Evolutionary conservation across 2,329 filamentous ascomycete genomes (phyloP).

Genomic region (Berkeleyomyces basicola): DNA sequence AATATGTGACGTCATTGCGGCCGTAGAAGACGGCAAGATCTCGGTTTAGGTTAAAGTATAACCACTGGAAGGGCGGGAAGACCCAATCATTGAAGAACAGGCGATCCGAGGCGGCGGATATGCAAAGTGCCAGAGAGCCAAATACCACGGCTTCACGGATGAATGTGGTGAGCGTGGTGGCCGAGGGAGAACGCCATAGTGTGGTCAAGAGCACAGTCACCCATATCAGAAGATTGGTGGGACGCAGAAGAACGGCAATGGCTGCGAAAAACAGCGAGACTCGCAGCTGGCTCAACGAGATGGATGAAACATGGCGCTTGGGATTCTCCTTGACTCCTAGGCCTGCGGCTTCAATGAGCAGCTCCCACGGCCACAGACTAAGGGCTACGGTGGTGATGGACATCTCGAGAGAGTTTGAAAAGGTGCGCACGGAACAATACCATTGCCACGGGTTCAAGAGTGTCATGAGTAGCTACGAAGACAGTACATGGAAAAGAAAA

Average conservation of each 20-base stretch:
- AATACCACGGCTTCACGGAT: slow-evolving; percentile 48
- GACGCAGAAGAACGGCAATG: slow-evolving; percentile 67
- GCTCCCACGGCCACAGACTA: slow-evolving; percentile 73
- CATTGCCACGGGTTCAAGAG: slow-evolving; percentile 82
- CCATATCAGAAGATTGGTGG: slow-evolving; percentile 85
- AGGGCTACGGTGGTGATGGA: slow-evolving; percentile 67
- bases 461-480: slow-evolving; percentile 47
- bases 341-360: slow-evolving; percentile 27
- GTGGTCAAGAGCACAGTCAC: slow-evolving; percentile 39
- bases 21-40: slow-evolving; percentile 88
- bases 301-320: not conserved
- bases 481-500: slow-evolving; percentile 1
- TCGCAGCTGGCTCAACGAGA: slow-evolving; percentile 23
- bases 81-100: slow-evolving; percentile 75
- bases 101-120: slow-evolving; percentile 54
- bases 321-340: slow-evolving; percentile 24
- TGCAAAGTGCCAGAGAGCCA: slow-evolving; percentile 39
- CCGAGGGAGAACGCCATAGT: slow-evolving; percentile 21
- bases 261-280: slow-evolving; percentile 60
- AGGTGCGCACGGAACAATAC: slow-evolving; percentile 84
- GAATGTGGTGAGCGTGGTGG: slow-evolving; percentile 32
- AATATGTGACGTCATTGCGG: slow-evolving; percentile 80
- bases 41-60: slow-evolving; percentile 81
- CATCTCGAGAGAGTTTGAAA: slow-evolving; percentile 91
- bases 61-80: slow-evolving; percentile 71